Base-by-base conservation (phyloP, 805 yeast species). In the Lachancea meyersii region DNA sequence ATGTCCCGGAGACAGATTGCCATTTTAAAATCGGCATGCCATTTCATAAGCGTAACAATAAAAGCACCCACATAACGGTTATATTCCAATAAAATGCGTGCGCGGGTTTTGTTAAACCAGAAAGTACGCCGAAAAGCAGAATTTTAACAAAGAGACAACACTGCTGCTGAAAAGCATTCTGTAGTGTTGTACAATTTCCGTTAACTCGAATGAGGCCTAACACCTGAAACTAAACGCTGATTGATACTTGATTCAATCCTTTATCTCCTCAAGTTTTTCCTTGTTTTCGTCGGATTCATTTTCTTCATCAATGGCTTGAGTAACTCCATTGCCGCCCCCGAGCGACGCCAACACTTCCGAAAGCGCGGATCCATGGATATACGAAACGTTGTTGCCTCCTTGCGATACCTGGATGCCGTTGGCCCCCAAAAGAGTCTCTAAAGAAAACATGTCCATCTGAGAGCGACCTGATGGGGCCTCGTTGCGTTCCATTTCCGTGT, bases 281-380 rank as follows among this genome's bases (percentile, higher is more conserved):
- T 36, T 36, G 18, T 53, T 40, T 8, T 39, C 44, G 36, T 47
- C 75, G 33, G 61, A 49, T 14, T 41, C 39, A 18, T 43, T 44
- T 22, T 39, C 45, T 24, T 51, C 50, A 11, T 49, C 48, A 17
- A 47, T 52, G 14, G 34, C 43, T 31, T 44, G 49, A 21, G 57
- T 66, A 22, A 64, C 65, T 11, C 56, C 57, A 31, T 55, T 51
- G 35, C 54, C 63, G 21, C 63, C 64, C 18, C 72, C 71, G 34
- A 71, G 53, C 6, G 74, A 68, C 21, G 81, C 81, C 54, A 80
- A 66, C 53, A 80, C 73, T n/a, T 80, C 76, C 46, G 77, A 76
- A 19, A 83, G 75, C 9, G 80, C 72, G 28, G 80, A 67, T 6
- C 79, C 78, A 54, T 79, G 82, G 49, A 80, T 70, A 57, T 79